These are phyloP conservation scores for Ceratocystis variospora DNA, from an alignment of 2,329 filamentous ascomycete species.

Conservation along the genomic window DNA sequence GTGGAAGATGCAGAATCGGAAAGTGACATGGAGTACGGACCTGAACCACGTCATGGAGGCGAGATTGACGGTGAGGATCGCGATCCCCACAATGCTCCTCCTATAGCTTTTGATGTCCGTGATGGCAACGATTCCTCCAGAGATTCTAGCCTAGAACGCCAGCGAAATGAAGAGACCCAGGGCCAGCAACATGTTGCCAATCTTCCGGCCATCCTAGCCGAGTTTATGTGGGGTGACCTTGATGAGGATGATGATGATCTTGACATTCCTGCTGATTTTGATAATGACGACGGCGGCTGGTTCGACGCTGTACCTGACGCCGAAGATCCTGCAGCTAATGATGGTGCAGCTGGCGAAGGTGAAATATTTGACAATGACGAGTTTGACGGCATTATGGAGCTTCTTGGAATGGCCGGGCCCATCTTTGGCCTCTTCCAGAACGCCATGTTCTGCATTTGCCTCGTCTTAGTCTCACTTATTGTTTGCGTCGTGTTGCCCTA, in stretches of 20 bases:
- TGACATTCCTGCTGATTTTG: slow-evolving; percentile 28
- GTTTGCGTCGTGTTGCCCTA: slow-evolving; percentile 84
- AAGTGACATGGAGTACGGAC: slow-evolving; percentile 19
- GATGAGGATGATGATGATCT: slow-evolving; percentile 43
- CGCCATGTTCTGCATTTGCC: slow-evolving; percentile 79
- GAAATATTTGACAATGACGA: slow-evolving; percentile 67
- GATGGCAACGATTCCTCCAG: background rate
- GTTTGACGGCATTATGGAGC: slow-evolving; percentile 86
- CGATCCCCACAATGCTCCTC: background rate
- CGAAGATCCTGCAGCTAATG: background rate
- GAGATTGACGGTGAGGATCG: slow-evolving; percentile 14
- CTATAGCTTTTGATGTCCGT: background rate
- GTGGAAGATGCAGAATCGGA: slow-evolving; percentile 8
- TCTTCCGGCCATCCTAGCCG: slow-evolving; percentile 29
- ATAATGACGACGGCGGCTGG: slow-evolving; percentile 36
- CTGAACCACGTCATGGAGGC: slow-evolving; percentile 6
- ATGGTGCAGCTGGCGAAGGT: slow-evolving; percentile 29
- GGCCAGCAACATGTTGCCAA: slow-evolving; percentile 6
- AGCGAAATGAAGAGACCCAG: background rate
- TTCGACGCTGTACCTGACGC: slow-evolving; percentile 19
- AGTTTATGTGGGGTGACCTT: slow-evolving; percentile 50
- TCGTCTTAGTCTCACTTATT: slow-evolving; percentile 77
- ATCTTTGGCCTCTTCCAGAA: slow-evolving; percentile 85
- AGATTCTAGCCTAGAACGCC: background rate
- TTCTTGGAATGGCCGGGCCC: slow-evolving; percentile 91